Evolutionary conservation across 1,284 basidiomycete species (phyloP), one percentile per base, ranked within the genome.

Genomic region (Trichosporon sp.): DNA sequence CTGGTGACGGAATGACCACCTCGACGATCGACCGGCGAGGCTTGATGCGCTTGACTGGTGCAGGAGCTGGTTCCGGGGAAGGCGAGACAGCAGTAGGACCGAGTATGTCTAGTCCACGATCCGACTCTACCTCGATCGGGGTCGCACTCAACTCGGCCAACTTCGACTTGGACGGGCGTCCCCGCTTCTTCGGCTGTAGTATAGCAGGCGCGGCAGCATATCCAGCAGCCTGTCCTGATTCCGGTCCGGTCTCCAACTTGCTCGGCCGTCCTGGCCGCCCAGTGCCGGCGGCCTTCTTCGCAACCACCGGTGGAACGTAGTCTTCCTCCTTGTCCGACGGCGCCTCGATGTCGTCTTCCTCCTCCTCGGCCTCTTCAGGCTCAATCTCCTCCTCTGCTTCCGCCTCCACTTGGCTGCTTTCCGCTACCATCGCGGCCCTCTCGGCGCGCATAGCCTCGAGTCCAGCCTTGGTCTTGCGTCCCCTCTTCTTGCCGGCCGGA

Each of bases 401-500:
- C 2, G 16, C 3, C 5, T 35, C 32, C 4, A 2, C 14, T 32
- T 63, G 32, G 5, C 19, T 16, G 14, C n/a, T 35, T 32, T 16
- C 51, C 19, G n/a, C 51, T 16, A 4, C 16, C 19, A 26, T 35
- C 59, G 51, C 51, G 5, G n/a, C 51, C 19, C 21, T 26, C 51
- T 54, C 51, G 51, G 19, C 1, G 51, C 26, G 21, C 64, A 12
- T 14, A 3, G 40, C 64, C 21, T 65, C 64, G 43, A 7, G 40
- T 21, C 31, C 40, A 11, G 38, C 40, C 0, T 46, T 68, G 14
- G 38, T 11, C 51, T 19, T 21, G 56, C 35, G 65, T 35, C 21
- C 43, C 61, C 14, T n/a, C 66, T 67, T 70, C 65, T 48, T 67
- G 14, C 21, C n/a, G 12, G 64, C 4, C 8, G 38, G 67, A 1